Percentiles rank a stretch among this genome's conserved stretches.
Evolutionary conservation across 2,329 filamentous ascomycete species (phyloP).

Genomic region (Colletotrichum horii): DNA sequence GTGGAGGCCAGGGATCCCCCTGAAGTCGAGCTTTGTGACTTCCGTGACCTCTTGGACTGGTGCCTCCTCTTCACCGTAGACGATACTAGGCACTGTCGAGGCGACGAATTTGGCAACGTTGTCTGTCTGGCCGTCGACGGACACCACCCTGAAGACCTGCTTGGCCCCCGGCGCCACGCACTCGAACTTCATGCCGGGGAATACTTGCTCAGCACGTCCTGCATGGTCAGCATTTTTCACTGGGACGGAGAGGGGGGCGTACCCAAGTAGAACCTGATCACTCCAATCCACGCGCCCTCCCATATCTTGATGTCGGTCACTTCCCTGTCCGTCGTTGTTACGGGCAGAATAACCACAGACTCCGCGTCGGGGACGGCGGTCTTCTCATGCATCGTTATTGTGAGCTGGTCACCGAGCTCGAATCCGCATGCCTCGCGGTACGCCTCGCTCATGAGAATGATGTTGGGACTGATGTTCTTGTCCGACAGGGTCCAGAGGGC

Average conservation of each 20-base stretch:
- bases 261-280: conserved; percentile 12
- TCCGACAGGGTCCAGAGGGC: conserved; percentile 56
- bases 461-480: conserved; percentile 69
- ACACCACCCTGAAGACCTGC: conserved; percentile 63
- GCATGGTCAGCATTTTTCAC: conserved; percentile 13
- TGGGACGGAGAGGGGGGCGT: background rate
- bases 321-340: conserved; percentile 4
- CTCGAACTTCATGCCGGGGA: conserved; percentile 74
- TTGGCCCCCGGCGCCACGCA: conserved; percentile 60
- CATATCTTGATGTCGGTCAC: conserved; percentile 41
- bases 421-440: conserved; percentile 77
- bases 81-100: conserved; percentile 29
- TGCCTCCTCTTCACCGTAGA: background rate
- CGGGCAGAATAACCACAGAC: conserved; percentile 43
- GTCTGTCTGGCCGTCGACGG: conserved; percentile 58
- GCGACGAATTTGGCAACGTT: conserved; percentile 50
- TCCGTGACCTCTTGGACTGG: conserved; percentile 20
- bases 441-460: conserved; percentile 75
- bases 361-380: conserved; percentile 58
- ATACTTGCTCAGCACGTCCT: conserved; percentile 71
- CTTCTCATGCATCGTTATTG: conserved; percentile 63
- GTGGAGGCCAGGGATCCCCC: conserved; percentile 71
- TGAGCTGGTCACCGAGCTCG: conserved; percentile 70
- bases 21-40: conserved; percentile 44
- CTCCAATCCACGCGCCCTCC: conserved; percentile 2